phyloP scores from a whole-genome alignment of 371 early-diverging fungal species.

The Rhizopus arrhizus region DNA sequence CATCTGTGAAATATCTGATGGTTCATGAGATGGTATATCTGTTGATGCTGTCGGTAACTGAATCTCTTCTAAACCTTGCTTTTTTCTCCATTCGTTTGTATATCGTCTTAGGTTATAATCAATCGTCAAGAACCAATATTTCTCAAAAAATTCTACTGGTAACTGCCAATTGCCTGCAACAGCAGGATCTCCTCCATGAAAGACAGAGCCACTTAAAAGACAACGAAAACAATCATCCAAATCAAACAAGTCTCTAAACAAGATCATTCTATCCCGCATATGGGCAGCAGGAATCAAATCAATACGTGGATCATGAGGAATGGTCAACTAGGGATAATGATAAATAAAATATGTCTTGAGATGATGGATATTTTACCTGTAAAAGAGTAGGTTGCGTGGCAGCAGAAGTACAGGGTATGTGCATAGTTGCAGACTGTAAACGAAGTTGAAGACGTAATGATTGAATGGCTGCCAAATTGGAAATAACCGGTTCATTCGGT shows the following conservation, averaged over 20 bases:
- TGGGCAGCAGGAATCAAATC: conserved; percentile 62
- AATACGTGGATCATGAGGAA: conserved; percentile 65
- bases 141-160: conserved; percentile 58
- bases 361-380: conserved; percentile 13
- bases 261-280: conserved; percentile 64
- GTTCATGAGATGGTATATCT: not conserved
- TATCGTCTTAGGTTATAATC: conserved; percentile 40
- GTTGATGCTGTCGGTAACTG: not conserved
- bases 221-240: conserved; percentile 59
- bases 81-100: conserved; percentile 35
- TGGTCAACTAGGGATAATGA: conserved; percentile 33
- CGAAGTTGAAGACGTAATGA: conserved; percentile 44
- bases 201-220: conserved; percentile 50
- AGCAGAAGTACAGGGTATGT: conserved; percentile 31
- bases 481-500: conserved; percentile 28
- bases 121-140: conserved; percentile 56
- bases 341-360: not conserved
- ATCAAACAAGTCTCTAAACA: conserved; percentile 57
- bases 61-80: conserved; percentile 36
- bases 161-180: conserved; percentile 60
- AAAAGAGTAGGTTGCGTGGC: conserved; percentile 48
- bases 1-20: not conserved
- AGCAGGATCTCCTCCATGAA: conserved; percentile 61
- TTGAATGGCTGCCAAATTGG: conserved; percentile 48
- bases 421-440: conserved; percentile 37